These are phyloP conservation scores for Pogostemon cablin DNA, from an alignment of 257 asterid genomes.

Conservation along the genomic window DNA sequence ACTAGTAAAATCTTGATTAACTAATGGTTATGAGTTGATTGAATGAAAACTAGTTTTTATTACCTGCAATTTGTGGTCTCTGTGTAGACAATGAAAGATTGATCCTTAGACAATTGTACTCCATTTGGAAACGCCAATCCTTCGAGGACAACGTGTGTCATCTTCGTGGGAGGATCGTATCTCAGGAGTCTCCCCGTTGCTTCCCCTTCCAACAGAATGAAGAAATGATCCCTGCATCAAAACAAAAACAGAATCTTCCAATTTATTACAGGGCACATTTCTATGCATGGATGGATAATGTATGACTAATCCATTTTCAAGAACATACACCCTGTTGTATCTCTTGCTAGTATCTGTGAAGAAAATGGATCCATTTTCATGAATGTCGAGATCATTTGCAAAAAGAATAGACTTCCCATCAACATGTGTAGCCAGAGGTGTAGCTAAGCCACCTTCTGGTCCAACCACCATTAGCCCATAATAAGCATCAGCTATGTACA, in stretches of 20 bases:
- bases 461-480: conserved; percentile 79
- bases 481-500: conserved; percentile 92
- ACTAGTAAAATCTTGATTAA: no score
- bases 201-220: conserved; percentile 87
- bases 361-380: conserved; percentile 79
- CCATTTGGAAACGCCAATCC: conserved; percentile 90
- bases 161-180: conserved; percentile 71
- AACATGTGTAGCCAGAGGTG: conserved; percentile 61
- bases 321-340: conserved; percentile 75
- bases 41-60: no score
- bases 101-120: conserved; percentile 80
- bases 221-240: conserved; percentile 64
- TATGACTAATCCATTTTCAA: neutral
- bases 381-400: conserved; percentile 91
- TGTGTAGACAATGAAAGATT: conserved; percentile 72
- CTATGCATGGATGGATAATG: neutral
- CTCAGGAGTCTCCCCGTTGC: conserved; percentile 77
- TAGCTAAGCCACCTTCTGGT: conserved; percentile 75
- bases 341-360: conserved; percentile 89
- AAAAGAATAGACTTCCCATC: conserved; percentile 76
- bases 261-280: neutral
- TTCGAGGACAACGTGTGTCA: conserved; percentile 68
- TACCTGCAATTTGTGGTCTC: conserved; percentile 96
- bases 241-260: neutral
- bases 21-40: no score